Conservation (phyloP, 768 basidiomycete species). For the Cystobasidium ongulense region DNA sequence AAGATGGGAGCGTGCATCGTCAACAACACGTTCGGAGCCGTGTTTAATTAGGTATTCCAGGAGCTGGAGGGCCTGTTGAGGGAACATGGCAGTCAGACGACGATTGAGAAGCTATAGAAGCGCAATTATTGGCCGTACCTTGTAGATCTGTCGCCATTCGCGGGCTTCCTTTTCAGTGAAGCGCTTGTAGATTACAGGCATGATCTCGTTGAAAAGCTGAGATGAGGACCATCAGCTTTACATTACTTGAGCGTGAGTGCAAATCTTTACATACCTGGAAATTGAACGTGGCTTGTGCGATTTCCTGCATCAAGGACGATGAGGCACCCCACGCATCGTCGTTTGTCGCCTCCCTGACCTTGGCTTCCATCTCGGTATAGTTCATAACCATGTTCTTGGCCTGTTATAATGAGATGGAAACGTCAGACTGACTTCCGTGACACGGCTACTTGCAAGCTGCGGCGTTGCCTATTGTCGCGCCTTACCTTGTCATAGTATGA, state of each 20-base stretch:
- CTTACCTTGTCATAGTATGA: constrained; percentile 27
- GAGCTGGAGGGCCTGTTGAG: constrained; percentile 68
- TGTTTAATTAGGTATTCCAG: constrained; percentile 95
- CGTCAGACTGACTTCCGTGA: background rate
- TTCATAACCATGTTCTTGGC: constrained; percentile 96
- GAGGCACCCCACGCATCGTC: constrained; percentile 98
- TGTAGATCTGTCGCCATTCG: constrained; percentile 99
- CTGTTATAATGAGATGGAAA: constrained; percentile 46
- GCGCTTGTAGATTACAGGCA: constrained; percentile 75
- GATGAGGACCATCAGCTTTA: background rate
- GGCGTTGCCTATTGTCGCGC: background rate
- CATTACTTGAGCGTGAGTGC: constrained; percentile 34
- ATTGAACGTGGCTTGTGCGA: constrained; percentile 66
- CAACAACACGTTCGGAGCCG: constrained; percentile 93
- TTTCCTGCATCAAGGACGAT: constrained; percentile 96
- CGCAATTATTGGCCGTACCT: constrained; percentile 54
- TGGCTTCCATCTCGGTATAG: constrained; percentile 75
- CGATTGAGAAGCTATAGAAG: constrained; percentile 17
- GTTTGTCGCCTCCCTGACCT: constrained; percentile 92
- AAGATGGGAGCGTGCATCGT: constrained; percentile 89
- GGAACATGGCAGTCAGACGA: constrained; percentile 19
- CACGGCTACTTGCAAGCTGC: too few species aligned
- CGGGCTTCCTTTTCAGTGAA: constrained; percentile 98
- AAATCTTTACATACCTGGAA: constrained; percentile 6
- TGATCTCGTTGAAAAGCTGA: constrained; percentile 94